Percentiles rank a stretch among this genome's conserved stretches.
Evolutionary conservation across 352 stramenopile genomes (phyloP).

Genomic region (Globisporangium perplexum): DNA sequence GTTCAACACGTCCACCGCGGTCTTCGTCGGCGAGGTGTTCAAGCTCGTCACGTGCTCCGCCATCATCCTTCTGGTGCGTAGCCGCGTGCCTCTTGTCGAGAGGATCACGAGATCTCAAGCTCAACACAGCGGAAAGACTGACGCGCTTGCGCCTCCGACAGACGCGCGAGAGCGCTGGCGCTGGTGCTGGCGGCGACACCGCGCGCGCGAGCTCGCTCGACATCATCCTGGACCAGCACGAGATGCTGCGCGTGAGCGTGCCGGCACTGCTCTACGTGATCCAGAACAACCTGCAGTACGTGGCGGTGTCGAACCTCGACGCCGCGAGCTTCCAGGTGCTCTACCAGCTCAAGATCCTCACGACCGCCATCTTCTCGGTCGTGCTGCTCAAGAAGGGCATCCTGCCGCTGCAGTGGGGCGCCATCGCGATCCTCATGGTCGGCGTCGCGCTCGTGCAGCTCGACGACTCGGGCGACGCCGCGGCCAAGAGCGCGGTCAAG

Average conservation of each 20-base stretch:
- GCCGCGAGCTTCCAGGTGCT: conserved; percentile 76
- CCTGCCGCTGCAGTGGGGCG: conserved; percentile 68
- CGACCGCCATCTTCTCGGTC: conserved; percentile 84
- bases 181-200: too few species aligned
- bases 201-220: conserved; percentile 14
- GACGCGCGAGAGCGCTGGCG: neutral
- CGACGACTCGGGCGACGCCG: conserved; percentile 25
- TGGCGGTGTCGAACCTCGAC: conserved; percentile 77
- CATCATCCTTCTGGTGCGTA: conserved; percentile 38
- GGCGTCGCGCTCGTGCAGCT: conserved; percentile 76
- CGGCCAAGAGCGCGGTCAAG: conserved; percentile 8
- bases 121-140: too few species aligned
- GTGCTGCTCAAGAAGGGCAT: conserved; percentile 64
- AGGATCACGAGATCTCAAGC: too few species aligned
- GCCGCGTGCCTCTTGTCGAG: too few species aligned
- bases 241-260: conserved; percentile 71
- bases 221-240: conserved; percentile 51
- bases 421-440: conserved; percentile 76
- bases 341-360: conserved; percentile 88
- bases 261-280: conserved; percentile 76
- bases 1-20: conserved; percentile 71
- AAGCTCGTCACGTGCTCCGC: conserved; percentile 49
- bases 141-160: neutral
- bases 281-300: conserved; percentile 84
- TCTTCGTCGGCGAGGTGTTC: conserved; percentile 66